phyloP scores from a whole-genome alignment of 2,329 filamentous ascomycete genomes.

The Botrytis byssoidea region DNA sequence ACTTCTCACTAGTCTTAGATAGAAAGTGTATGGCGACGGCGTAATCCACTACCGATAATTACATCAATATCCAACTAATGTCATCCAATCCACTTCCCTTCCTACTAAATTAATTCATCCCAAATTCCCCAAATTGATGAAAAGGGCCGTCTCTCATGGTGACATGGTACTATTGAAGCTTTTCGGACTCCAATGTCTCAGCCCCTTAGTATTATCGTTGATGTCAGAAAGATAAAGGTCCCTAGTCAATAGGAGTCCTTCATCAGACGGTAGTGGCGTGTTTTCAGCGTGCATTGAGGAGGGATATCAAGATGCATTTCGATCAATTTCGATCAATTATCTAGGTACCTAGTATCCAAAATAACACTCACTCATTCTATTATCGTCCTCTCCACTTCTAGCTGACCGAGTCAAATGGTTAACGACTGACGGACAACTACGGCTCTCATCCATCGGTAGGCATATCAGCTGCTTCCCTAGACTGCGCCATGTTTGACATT shows the following conservation, averaged over 20 bases:
- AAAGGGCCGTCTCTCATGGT: conserved; percentile 18
- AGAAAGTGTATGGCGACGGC: not conserved
- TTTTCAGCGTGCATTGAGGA: not conserved
- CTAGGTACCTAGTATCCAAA: not conserved
- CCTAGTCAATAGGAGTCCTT: not conserved
- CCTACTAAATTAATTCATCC: not conserved
- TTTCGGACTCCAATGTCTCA: conserved; percentile 20
- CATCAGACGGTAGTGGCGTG: conserved; percentile 5
- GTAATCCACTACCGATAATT: conserved; percentile 9
- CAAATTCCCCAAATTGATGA: not conserved
- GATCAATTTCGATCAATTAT: not conserved
- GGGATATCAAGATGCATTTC: not conserved
- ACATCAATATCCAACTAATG: too few relatives aligned
- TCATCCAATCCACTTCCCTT: not conserved
- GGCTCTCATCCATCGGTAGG: not conserved
- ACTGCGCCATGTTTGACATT: conserved; percentile 19
- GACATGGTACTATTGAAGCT: conserved; percentile 17
- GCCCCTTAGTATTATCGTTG: conserved; percentile 14
- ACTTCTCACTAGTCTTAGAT: not conserved
- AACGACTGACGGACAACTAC: not conserved
- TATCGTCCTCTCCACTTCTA: conserved; percentile 7
- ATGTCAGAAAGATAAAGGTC: not conserved
- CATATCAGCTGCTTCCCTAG: conserved; percentile 18
- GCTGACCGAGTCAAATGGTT: conserved; percentile 17
- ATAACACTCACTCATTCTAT: not conserved